Conservation (phyloP, 768 basidiomycete genomes). For the Krasilnikovozyma curviuscula region DNA sequence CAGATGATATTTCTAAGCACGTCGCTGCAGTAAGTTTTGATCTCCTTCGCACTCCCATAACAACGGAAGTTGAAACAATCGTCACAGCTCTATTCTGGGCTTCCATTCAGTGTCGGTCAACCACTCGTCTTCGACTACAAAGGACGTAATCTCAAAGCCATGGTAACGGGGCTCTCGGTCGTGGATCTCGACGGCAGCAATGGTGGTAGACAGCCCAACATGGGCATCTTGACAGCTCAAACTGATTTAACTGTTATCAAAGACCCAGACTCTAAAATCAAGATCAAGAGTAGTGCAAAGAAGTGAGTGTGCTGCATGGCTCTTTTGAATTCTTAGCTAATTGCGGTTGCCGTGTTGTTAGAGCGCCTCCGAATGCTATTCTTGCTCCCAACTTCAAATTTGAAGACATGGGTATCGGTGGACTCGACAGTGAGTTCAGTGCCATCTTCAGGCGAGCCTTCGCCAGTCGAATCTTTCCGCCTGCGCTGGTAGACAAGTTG, state of each 20-base stretch:
- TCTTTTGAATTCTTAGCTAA: too few relatives aligned
- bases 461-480: constrained; percentile 95
- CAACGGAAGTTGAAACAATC: background rate
- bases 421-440: constrained; percentile 81
- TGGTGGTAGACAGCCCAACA: constrained; percentile 21
- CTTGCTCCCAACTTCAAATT: constrained; percentile 97
- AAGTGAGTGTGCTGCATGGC: constrained; percentile 54
- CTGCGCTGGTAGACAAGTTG: constrained; percentile 84
- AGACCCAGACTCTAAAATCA: constrained; percentile 58
- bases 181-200: constrained; percentile 38
- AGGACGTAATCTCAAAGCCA: constrained; percentile 58
- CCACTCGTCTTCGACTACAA: constrained; percentile 70
- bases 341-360: too few relatives aligned
- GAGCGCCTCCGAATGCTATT: constrained; percentile 81
- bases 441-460: constrained; percentile 97
- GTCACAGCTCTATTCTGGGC: constrained; percentile 44
- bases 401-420: constrained; percentile 98
- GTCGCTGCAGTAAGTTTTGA: constrained; percentile 34
- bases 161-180: constrained; percentile 40
- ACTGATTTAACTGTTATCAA: constrained; percentile 85
- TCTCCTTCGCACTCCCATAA: background rate
- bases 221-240: constrained; percentile 69
- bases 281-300: constrained; percentile 76
- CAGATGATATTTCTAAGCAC: constrained; percentile 61
- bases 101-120: constrained; percentile 50